Evolutionary conservation across 371 early-diverging fungal genomes (phyloP), one percentile per base, ranked within the genome.

Genomic region (Neoconidiobolus thromboides): DNA sequence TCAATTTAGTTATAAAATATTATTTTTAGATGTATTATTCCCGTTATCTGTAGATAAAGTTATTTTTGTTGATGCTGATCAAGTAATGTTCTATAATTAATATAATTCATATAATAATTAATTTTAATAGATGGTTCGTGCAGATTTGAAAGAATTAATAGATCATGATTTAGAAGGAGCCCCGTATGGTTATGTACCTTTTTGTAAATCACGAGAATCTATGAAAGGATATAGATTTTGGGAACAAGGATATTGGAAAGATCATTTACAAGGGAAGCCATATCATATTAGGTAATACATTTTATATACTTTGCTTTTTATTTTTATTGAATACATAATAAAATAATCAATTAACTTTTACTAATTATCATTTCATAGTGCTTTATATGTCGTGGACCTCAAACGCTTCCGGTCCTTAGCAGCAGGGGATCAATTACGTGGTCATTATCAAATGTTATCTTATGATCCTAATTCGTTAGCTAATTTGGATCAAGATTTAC

Each of bases 21-120:
- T 96, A 64, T 96, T 95, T 71, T 71, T 96, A 61, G 97, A 96
- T 69, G 95, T 95, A 44, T 70, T 95, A 44, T 96, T 96, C 74
- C 97, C 97, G 6, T 72, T 95, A 42, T 76, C 77, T 61, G 70
- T 95, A n/a, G 89, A 93, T 58, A 88, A 89, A 57, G 90, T 96
- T 37, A 93, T 96, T 51, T 96, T 95, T 68, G 97, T 96, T 1
- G 97, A 96, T 67, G 95, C 95, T 0, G 97, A 96, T 69, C 96
- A 95, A 73, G 77, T 78, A 73, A 15, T 14, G 43, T 3, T 42
- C 10, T 1, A 12, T 46, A 4, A 44, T 7, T 2, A 12, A 43
- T 26, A n/a, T 1, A 43, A 5, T 48, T 39, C 41, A 3, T n/a
- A 1, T 46, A 40, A 6, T 40, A 39, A 38, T 0, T n/a, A 60